These are phyloP conservation scores for Rosa lucieae DNA, from an alignment of 306 rosid species.

Conservation along the genomic window DNA sequence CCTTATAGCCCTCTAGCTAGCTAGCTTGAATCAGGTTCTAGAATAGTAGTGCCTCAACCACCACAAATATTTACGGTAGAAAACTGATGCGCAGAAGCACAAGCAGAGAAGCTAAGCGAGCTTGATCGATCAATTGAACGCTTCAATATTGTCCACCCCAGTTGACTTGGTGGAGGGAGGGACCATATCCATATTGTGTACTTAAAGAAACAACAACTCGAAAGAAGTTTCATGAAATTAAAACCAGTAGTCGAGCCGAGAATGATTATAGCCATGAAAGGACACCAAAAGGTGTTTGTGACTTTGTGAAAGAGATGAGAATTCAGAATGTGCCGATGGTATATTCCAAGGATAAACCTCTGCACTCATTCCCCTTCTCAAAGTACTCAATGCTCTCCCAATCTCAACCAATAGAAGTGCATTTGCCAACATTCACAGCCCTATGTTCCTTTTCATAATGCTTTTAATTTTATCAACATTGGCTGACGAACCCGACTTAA, in stretches of 20 bases:
- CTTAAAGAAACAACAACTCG: not conserved
- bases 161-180: conserved; percentile 4
- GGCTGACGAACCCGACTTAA: not conserved
- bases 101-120: not conserved
- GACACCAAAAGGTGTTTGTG: conserved; percentile 9
- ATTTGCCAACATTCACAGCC: not conserved
- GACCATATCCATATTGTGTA: not conserved
- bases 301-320: not conserved
- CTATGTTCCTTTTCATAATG: not conserved
- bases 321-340: conserved; percentile 29
- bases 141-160: not conserved
- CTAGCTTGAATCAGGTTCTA: conserved; percentile 23
- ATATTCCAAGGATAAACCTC: conserved; percentile 71
- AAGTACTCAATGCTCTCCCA: conserved; percentile 10
- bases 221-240: not conserved
- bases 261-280: conserved; percentile 32
- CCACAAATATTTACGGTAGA: not conserved
- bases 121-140: not conserved
- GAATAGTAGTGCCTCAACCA: conserved; percentile 11
- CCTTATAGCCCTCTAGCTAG: not conserved
- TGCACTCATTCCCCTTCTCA: conserved; percentile 37
- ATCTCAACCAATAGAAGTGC: conserved; percentile 13
- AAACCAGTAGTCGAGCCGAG: conserved; percentile 22
- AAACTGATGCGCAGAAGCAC: conserved; percentile 4
- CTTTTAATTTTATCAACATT: not conserved